Evolutionary conservation across 495 filamentous ascomycete genomes (phyloP), one percentile per base, ranked within the genome.

Genomic region (Aeminium ludgeri): DNA sequence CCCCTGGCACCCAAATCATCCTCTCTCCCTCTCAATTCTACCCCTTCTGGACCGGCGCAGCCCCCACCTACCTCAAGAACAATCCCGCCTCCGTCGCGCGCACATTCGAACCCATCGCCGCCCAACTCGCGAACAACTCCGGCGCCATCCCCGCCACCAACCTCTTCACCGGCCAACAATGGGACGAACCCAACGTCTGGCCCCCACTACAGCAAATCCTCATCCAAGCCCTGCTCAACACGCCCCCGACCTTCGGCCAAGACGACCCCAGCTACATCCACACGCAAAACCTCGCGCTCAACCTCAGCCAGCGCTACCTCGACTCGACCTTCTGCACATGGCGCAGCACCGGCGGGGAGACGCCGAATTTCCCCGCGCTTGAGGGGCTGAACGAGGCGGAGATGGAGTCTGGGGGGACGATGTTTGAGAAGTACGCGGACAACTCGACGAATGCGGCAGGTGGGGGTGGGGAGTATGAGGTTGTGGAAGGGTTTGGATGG

Each of bases 111-210:
- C 43, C 43, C 12, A 44, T 55, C 31, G 44, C 34, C 8, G 30
- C 41, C 11, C 20, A 38, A 11, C 48, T 55, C 1, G 42, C 47
- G 4, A 28, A 45, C 20, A 39, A 39, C 13, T 46, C 31, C 10
- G 53, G 53, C 29, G 46, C 43, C n/a, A 55, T 55, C 36, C 32
- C 53, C 16, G 53, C 53, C 1, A 44, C 53, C 2, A 53, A 55
- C 37, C 38, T 55, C 13, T 11, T 40, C 10, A 51, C 53, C 1
- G 53, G 53, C 20, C 46, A 55, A 30, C 53, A 55, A 36, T 55
- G 53, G 53, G 53, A 55, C 27, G 43, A 55, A 32, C 53, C 53
- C 5, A 55, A 55, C 27, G 53, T 55, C 12, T 55, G 53, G 53
- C 53, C 53, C 2, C 53, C 53, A 2, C 44, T 55, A 1, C 13